Evolutionary conservation across 345 rosid genomes (phyloP).

Genomic region (Trapa bicornis): DNA sequence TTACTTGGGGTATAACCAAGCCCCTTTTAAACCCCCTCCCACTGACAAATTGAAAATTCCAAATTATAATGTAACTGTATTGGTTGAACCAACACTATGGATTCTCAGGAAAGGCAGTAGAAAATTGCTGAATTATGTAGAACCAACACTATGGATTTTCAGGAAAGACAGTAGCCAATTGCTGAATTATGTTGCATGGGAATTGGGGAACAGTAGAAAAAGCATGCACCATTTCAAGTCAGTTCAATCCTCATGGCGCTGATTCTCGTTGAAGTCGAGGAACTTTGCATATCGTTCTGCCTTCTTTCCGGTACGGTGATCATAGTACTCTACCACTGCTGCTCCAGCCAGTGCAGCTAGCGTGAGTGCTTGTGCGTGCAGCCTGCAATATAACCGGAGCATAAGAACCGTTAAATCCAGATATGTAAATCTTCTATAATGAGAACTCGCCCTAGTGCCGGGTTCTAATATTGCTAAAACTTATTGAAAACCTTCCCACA

Average conservation of each 20-base stretch:
- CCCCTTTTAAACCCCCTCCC: background rate
- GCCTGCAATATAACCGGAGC: slow-evolving; percentile 21
- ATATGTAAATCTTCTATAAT: background rate
- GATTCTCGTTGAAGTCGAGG: slow-evolving; percentile 27
- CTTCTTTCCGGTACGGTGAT: slow-evolving; percentile 44
- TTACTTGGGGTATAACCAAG: background rate
- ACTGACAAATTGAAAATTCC: background rate
- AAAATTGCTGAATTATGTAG: background rate
- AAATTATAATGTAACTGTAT: background rate
- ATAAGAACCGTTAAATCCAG: no score
- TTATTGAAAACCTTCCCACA: background rate
- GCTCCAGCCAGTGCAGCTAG: slow-evolving; percentile 94
- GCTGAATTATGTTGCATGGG: background rate
- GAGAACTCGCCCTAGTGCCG: background rate
- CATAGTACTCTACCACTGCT: slow-evolving; percentile 84
- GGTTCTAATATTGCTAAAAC: background rate
- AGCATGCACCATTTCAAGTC: background rate
- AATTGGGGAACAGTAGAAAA: background rate
- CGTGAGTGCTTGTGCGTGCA: slow-evolving; percentile 86
- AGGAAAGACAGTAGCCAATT: background rate
- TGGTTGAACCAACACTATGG: background rate
- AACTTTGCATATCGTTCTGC: slow-evolving; percentile 36
- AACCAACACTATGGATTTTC: background rate
- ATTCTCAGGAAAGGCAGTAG: background rate
- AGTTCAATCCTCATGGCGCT: slow-evolving; percentile 29